A percentile compares a stretch with the other conserved stretches of the same genome.
phyloP scores from a whole-genome alignment of 208 protist species.

The Leishmania tropica region DNA sequence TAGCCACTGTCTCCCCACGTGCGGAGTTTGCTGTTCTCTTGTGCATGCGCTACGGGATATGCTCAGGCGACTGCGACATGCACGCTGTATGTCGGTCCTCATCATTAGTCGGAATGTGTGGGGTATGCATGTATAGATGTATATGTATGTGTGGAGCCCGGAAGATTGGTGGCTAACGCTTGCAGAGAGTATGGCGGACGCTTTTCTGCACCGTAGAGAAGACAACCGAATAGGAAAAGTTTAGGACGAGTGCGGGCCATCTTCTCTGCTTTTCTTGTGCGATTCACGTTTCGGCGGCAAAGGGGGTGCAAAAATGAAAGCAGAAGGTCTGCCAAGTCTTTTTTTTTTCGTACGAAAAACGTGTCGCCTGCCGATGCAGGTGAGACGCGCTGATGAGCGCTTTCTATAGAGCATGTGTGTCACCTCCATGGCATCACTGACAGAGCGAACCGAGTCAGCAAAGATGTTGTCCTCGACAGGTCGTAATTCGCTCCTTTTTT shows the following conservation, averaged over 20 bases:
- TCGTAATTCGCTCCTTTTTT: background rate
- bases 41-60: background rate
- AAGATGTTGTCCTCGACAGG: background rate
- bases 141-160: background rate
- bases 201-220: background rate
- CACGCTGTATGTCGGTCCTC: background rate
- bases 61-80: background rate
- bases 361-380: background rate
- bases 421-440: background rate
- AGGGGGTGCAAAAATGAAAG: background rate
- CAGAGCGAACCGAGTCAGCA: background rate
- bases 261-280: background rate
- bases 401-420: background rate
- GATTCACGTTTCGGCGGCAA: background rate
- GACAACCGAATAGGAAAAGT: background rate
- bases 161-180: background rate
- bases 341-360: background rate
- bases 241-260: background rate
- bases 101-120: background rate
- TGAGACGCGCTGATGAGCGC: background rate
- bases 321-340: background rate
- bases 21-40: background rate
- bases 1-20: background rate
- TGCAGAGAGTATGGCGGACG: background rate
- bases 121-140: background rate